Conservation (phyloP, 2,329 filamentous ascomycete genomes). For the Ophiostoma sp. region DNA sequence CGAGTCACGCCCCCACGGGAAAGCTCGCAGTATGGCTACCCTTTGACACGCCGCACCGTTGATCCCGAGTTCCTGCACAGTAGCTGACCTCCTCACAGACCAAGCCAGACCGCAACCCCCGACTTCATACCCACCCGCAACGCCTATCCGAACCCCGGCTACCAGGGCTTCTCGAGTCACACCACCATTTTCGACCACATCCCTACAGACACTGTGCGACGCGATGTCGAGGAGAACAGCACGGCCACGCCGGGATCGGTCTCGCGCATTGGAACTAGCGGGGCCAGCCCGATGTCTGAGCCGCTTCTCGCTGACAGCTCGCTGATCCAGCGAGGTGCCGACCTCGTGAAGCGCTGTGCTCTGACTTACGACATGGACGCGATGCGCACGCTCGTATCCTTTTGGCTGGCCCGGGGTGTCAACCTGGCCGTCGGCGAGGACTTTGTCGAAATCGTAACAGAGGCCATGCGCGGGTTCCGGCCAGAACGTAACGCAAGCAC, state of each 20-base stretch:
- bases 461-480: background rate
- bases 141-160: slow-evolving; percentile 11
- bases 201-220: background rate
- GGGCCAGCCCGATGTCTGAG: background rate
- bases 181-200: slow-evolving; percentile 13
- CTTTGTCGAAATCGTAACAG: background rate
- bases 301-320: background rate
- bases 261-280: background rate
- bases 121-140: slow-evolving; percentile 7
- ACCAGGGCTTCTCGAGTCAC: slow-evolving; percentile 14
- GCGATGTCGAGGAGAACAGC: background rate
- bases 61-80: background rate
- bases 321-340: slow-evolving; percentile 8
- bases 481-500: slow-evolving; percentile 4
- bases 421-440: slow-evolving; percentile 13
- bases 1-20: slow-evolving; percentile 1
- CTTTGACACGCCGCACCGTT: background rate
- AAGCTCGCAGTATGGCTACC: background rate
- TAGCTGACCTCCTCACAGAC: slow-evolving; percentile 7
- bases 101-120: slow-evolving; percentile 4
- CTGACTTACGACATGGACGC: slow-evolving; percentile 13
- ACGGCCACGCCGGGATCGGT: background rate
- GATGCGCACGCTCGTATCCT: slow-evolving; percentile 5
- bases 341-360: slow-evolving; percentile 12
- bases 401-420: slow-evolving; percentile 13